Conservation (phyloP, 768 basidiomycete species). For the Imleria badia region DNA sequence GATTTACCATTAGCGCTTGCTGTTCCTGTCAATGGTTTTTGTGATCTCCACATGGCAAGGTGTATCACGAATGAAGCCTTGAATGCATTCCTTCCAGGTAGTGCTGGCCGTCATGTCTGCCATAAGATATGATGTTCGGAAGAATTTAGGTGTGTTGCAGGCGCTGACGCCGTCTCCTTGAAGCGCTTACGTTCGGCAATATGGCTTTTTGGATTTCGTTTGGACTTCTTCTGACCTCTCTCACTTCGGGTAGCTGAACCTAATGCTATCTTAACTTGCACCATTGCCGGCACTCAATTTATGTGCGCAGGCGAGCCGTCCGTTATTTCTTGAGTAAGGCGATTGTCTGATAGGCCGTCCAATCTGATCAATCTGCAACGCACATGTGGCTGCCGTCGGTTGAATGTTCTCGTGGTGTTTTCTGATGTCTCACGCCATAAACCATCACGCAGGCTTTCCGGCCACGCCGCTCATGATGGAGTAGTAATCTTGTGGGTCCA, state of each 20-base stretch:
- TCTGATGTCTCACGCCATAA: constrained; percentile 12
- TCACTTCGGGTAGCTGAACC: constrained; percentile 4
- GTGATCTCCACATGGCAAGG: constrained; percentile 12
- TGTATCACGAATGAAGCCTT: constrained; percentile 4
- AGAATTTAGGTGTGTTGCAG: neutral
- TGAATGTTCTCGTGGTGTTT: neutral
- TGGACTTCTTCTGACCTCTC: neutral
- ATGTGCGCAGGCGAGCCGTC: neutral
- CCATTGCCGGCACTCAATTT: constrained; percentile 4
- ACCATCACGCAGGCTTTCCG: neutral
- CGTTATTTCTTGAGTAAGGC: neutral
- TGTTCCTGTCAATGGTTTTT: neutral
- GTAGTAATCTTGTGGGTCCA: constrained; percentile 19
- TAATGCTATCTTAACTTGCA: constrained; percentile 13
- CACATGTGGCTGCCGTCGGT: neutral
- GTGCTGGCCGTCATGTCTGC: constrained; percentile 7
- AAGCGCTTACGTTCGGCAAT: constrained; percentile 23
- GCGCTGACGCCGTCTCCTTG: neutral
- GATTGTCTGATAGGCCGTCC: constrained; percentile 1
- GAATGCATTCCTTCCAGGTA: constrained; percentile 11
- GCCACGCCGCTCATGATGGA: neutral
- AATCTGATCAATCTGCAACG: constrained; percentile 2
- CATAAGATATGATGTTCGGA: constrained; percentile 5
- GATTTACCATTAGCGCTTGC: neutral
- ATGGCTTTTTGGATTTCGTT: constrained; percentile 13